Base-by-base conservation (phyloP, 2,329 filamentous ascomycete genomes). In the Diaporthe aspalathi region DNA sequence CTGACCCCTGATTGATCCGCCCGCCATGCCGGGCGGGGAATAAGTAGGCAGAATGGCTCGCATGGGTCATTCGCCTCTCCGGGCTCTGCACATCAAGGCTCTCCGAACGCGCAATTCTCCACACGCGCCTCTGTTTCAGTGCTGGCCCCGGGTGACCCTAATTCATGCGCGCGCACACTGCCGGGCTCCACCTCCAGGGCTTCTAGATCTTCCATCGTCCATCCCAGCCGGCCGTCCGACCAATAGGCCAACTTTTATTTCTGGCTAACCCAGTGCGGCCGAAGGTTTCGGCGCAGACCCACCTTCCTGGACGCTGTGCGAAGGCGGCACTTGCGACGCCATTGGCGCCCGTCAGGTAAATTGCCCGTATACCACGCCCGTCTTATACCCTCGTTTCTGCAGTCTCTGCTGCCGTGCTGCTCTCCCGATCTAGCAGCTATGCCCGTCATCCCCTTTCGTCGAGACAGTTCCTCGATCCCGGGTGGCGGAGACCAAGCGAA, bases 331-430 rank as follows among this genome's bases (percentile, higher is more conserved):
- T 63, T 63, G 60, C 43, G 45, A 49, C 60, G 45, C 43, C 60
- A 63, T 63, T 63, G 60, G 60, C 60, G 60, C 43, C 60, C 60
- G 60, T 63, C 60, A 63, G 29, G 60, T 63, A 63, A 35, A 63
- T 63, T 63, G 20, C 60, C 40, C 40, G 6, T 63, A 50, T 63
- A 49, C 60, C 5, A 24, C 27, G 43, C n/a, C 60, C 60, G 14
- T 63, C 12, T 49, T 50, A 63, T 63, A 49, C 11, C 43, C 40
- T 2, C n/a, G n/a, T n/a, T n/a, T n/a, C n/a, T n/a, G n/a, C n/a
- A n/a, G 53, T 14, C 14, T 24, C 11, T 16, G 20, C n/a, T 40
- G 27, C n/a, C 60, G 56, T 45, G 38, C 56, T 32, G 38, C 24
- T 60, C 43, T 5, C 60, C 43, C 1, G 27, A 35, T 63, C 27